Evolutionary conservation across 2,329 filamentous ascomycete genomes (phyloP), one percentile per base, ranked within the genome.

Genomic region (Falciphora oryzae): DNA sequence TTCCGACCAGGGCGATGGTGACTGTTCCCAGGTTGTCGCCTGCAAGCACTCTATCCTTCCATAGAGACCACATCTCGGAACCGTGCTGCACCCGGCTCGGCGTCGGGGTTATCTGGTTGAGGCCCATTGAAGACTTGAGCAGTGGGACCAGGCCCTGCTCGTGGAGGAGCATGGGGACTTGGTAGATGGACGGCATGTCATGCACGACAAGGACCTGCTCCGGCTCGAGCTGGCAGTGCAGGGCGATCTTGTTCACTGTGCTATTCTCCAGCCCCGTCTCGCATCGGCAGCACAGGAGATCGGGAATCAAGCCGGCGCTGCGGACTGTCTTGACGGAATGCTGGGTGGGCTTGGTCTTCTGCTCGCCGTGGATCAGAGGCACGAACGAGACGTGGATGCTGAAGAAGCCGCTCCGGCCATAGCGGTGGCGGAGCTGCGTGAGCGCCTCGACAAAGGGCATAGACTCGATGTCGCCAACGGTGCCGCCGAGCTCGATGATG

Each of bases 331-430:
- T 89, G 71, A 98, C 92, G 31, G 94, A 92, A 71, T 92, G 87
- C 76, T 99, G 95, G 0, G 95, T 99, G 0, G 95, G 95, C 80
- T 98, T 98, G 13, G 93, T 98, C 85, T 98, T 98, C 77, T 96
- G 88, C 81, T 98, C 84, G 57, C 84, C 83, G 65, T 83, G 68
- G 11, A 76, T 75, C 44, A 94, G 84, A 1, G 93, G 95, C 44
- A 98, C 89, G 71, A 93, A 91, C 5, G 90, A 93, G 67, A 97
- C 94, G 77, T 93, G 89, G 69, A 97, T 96, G 74, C 92, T 89
- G 74, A 93, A 79, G 75, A 97, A 96, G 79, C 96, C 94, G 73
- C 87, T 84, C 73, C 86, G 87, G 70, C 90, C 91, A 29, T 85
- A 87, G 67, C 88, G 84, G 69, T 89, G 83, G 69, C 89, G 84